A percentile compares a stretch with the other conserved stretches of the same genome.
These are phyloP conservation scores for Vitis amurensis DNA, from an alignment of 164 flowering plant genomes.

Conservation along the genomic window DNA sequence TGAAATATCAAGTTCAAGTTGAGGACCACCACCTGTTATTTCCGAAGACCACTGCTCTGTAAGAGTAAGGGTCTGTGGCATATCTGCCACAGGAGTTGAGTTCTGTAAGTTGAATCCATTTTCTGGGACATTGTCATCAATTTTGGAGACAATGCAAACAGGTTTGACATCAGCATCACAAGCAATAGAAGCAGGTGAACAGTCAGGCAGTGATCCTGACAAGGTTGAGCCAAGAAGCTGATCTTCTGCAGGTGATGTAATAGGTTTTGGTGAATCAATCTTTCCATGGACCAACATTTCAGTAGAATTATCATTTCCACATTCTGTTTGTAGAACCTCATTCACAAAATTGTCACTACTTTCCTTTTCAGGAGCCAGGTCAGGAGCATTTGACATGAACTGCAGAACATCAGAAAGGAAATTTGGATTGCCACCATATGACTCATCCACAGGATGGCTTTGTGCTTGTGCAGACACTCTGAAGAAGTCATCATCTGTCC, in stretches of 20 bases:
- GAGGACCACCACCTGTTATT: slow-evolving; percentile 18
- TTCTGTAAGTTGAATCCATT: slow-evolving; percentile 14
- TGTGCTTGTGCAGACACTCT: slow-evolving; percentile 22
- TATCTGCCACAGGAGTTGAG: slow-evolving; percentile 11
- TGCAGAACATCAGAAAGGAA: slow-evolving; percentile 13
- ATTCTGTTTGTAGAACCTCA: slow-evolving; percentile 13
- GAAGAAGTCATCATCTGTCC: slow-evolving; percentile 14
- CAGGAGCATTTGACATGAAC: slow-evolving; percentile 10
- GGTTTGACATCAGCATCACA: slow-evolving; percentile 17
- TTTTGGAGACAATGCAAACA: slow-evolving; percentile 16
- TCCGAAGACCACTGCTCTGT: slow-evolving; percentile 19
- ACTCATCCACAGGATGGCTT: slow-evolving; percentile 18
- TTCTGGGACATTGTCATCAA: slow-evolving; percentile 11
- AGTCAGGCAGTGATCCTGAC: slow-evolving; percentile 19
- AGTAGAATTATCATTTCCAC: slow-evolving; percentile 17
- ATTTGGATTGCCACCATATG: slow-evolving; percentile 17
- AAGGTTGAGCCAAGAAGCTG: slow-evolving; percentile 17
- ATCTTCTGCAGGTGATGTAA: slow-evolving; percentile 15
- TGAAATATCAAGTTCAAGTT: slow-evolving; percentile 20
- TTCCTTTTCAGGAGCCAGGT: slow-evolving; percentile 17
- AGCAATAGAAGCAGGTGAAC: slow-evolving; percentile 9
- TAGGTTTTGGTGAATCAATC: slow-evolving; percentile 16
- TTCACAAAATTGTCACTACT: slow-evolving; percentile 12
- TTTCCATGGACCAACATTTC: slow-evolving; percentile 12
- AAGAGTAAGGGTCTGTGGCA: slow-evolving; percentile 13